Conservation (phyloP, 2,329 filamentous ascomycete genomes). For the Emericellopsis atlantica region DNA sequence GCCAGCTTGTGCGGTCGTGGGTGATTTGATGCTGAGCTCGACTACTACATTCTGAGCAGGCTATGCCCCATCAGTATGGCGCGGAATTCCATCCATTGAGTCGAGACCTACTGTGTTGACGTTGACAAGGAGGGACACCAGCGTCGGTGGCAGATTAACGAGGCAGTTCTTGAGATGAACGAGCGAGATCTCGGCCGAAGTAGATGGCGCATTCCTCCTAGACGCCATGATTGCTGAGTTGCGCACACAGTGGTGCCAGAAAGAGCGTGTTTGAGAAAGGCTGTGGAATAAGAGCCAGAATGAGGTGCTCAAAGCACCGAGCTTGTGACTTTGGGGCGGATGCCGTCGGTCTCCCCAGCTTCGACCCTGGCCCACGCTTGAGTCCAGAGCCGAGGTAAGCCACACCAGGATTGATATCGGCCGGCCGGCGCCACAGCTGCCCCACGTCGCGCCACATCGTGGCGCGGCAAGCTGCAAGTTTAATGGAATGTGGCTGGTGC, state of each 20-base stretch:
- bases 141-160: slow-evolving; percentile 76
- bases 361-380: neutral
- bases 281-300: neutral
- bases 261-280: neutral
- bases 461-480: slow-evolving; percentile 2
- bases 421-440: neutral
- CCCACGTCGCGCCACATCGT: neutral
- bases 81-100: neutral
- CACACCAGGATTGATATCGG: slow-evolving; percentile 3
- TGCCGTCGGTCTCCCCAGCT: neutral
- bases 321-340: neutral
- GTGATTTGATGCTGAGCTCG: slow-evolving; percentile 60
- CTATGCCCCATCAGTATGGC: slow-evolving; percentile 26
- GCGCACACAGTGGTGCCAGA: neutral
- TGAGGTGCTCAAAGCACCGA: neutral
- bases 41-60: slow-evolving; percentile 92
- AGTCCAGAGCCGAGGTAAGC: slow-evolving; percentile 4
- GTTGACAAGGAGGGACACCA: slow-evolving; percentile 77
- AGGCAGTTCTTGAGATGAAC: slow-evolving; percentile 88
- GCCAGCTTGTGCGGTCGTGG: slow-evolving; percentile 31
- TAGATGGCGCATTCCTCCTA: slow-evolving; percentile 45
- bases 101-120: slow-evolving; percentile 65
- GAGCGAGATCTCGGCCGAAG: slow-evolving; percentile 72
- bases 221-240: slow-evolving; percentile 25
- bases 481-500: slow-evolving; percentile 16